Conservation (phyloP, 1,284 basidiomycete species). For the Sporisorium iseilematis-ciliati region DNA sequence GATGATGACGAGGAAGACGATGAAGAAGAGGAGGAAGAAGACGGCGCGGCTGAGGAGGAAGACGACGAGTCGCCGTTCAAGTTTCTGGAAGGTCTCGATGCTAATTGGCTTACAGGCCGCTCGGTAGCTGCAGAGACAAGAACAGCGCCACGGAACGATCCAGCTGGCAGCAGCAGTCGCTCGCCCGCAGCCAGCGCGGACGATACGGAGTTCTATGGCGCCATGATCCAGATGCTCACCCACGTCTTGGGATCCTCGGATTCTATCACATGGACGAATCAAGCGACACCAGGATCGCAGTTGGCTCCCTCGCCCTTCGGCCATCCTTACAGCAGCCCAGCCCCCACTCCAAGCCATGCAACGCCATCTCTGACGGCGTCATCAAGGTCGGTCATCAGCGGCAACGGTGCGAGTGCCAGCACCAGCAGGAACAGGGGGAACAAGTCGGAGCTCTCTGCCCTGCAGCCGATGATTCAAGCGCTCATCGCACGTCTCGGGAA, state of each 20-base stretch:
- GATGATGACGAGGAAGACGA: conserved; percentile 19
- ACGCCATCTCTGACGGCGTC: neutral
- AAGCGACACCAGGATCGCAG: conserved; percentile 39
- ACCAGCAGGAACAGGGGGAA: conserved; percentile 1
- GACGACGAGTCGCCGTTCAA: conserved; percentile 47
- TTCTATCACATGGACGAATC: conserved; percentile 45
- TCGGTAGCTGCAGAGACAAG: conserved; percentile 3
- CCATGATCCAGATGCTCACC: conserved; percentile 62
- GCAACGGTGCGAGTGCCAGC: conserved; percentile 5
- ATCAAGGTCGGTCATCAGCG: conserved; percentile 3
- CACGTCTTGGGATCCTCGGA: conserved; percentile 59
- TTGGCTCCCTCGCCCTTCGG: conserved; percentile 39
- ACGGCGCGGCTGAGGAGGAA: conserved; percentile 29
- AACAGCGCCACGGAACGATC: neutral
- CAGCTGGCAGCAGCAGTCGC: neutral
- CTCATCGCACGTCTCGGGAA: conserved; percentile 50
- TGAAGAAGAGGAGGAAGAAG: conserved; percentile 19
- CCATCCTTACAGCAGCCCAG: conserved; percentile 42
- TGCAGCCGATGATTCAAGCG: conserved; percentile 54
- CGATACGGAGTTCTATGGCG: conserved; percentile 56
- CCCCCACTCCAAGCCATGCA: conserved; percentile 27
- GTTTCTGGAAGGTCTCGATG: conserved; percentile 39
- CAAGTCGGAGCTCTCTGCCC: conserved; percentile 34
- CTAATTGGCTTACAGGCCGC: conserved; percentile 25
- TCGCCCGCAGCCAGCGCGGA: conserved; percentile 21